Evolutionary conservation across 1,139 yeast species (phyloP).

Genomic region (Geotrichum carabidarum): DNA sequence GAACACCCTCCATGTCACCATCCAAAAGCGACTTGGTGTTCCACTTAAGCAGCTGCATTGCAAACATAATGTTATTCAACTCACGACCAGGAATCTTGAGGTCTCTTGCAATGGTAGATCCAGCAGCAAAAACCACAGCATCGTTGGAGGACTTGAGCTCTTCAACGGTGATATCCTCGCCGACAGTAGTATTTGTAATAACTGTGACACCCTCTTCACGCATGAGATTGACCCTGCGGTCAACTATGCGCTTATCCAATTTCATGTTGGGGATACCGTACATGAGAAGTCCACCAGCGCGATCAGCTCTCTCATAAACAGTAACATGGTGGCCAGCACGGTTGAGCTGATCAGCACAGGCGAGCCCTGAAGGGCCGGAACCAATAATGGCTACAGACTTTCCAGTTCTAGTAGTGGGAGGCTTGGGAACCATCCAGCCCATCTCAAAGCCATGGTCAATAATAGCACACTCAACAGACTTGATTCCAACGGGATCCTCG

Average conservation of each 20-base stretch:
- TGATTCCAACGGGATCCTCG: constrained; percentile 93
- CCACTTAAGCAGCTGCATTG: constrained; percentile 83
- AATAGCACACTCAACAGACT: constrained; percentile 91
- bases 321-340: constrained; percentile 91
- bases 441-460: constrained; percentile 93
- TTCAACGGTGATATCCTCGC: constrained; percentile 66
- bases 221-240: constrained; percentile 86
- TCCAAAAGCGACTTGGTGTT: constrained; percentile 88
- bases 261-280: constrained; percentile 99
- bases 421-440: constrained; percentile 89
- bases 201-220: constrained; percentile 85
- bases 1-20: constrained; percentile 70
- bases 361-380: constrained; percentile 95
- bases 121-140: constrained; percentile 87
- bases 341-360: constrained; percentile 94
- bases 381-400: constrained; percentile 83
- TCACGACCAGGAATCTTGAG: constrained; percentile 91
- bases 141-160: constrained; percentile 61
- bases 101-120: constrained; percentile 94
- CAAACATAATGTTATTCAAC: constrained; percentile 81
- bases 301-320: constrained; percentile 87
- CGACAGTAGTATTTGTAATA: constrained; percentile 69
- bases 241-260: constrained; percentile 85
- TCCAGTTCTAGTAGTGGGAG: constrained; percentile 77
- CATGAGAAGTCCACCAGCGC: constrained; percentile 96